Base-by-base conservation (phyloP, 2,329 filamentous ascomycete genomes). In the Blastomyces parvus region DNA sequence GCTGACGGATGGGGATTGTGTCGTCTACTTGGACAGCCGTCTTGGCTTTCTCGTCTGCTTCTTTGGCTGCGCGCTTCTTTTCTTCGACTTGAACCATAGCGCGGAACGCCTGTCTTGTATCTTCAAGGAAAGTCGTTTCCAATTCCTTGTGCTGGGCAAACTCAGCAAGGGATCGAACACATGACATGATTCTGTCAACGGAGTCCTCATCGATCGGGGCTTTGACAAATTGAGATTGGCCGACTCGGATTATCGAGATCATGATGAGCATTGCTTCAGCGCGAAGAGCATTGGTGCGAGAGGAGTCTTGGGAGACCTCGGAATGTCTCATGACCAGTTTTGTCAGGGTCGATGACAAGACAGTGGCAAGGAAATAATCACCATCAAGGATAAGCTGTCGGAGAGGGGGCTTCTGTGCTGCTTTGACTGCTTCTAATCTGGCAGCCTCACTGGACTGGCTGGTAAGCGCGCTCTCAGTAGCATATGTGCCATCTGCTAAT, bases 191-290 rank as follows among this genome's bases (percentile, higher is more conserved):
- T 70, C 94, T 88, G 76, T 99, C 94, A n/a, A 97, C 85, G 0
- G 94, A 97, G 74, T 99, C 94, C 75, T 99, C 94, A 66, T 99
- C 94, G 67, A 99, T 97, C 2, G 91, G 90, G 1, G 91, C 89
- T 80, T 97, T 97, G 73, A 96, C 94, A 69, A 99, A 99, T 67
- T 96, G 91, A n/a, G 93, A 97, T 78, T 99, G 94, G 50, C 94
- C 94, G 65, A 97, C 94, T 59, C 94, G 91, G 68, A 99, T 91
- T 69, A 99, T 95, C 5, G 94, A 97, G 70, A 99, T 96, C 92
- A 97, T 96, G 74, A 99, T 97, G 61, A 99, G 84, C 94, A 99
- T 99, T 55, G 94, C 94, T 77, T 99, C 94, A 3, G 94, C 94
- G 59, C 91, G 88, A 33, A 99, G 84, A 38, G 93, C 92, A 70